Evolutionary conservation across 139 green algal species (phyloP).

Genomic region (Chlorella sp.): DNA sequence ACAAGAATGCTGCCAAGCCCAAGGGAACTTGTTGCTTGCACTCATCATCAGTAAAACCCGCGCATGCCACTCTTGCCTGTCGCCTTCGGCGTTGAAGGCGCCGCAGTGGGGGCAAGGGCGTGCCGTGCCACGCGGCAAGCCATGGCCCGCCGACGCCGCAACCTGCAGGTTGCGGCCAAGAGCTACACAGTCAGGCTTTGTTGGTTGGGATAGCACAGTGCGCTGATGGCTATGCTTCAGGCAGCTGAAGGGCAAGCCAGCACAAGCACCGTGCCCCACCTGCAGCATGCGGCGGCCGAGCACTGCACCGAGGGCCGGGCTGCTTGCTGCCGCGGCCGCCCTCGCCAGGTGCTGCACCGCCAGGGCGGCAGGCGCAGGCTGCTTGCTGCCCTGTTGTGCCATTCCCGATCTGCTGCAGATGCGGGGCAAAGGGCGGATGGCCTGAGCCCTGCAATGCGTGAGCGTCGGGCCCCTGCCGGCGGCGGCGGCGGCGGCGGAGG

Average conservation of each 20-base stretch:
- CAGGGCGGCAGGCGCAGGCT: background rate
- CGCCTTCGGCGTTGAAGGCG: background rate
- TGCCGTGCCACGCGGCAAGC: background rate
- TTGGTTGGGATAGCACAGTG: too few species aligned
- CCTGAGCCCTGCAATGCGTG: too few species aligned
- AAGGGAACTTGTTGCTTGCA: too few species aligned
- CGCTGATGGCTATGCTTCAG: too few species aligned
- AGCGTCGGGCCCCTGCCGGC: too few species aligned
- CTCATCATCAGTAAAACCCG: too few species aligned
- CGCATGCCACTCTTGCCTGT: too few species aligned
- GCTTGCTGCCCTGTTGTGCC: background rate
- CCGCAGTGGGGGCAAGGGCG: slow-evolving; percentile 1
- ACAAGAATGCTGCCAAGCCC: too few species aligned
- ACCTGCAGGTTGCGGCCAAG: background rate
- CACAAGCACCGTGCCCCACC: background rate
- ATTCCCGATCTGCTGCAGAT: too few species aligned
- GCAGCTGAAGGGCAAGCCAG: too few species aligned
- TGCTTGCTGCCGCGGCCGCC: background rate
- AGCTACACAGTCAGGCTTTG: too few species aligned
- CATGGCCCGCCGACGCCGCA: background rate
- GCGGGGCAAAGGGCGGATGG: too few species aligned
- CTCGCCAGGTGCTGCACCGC: background rate
- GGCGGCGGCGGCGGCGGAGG: background rate
- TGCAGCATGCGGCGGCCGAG: slow-evolving; percentile 6
- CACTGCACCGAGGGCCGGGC: slow-evolving; percentile 3